Evolutionary conservation across 1,139 yeast species (phyloP).

Genomic region (Petasospora fabianii): DNA sequence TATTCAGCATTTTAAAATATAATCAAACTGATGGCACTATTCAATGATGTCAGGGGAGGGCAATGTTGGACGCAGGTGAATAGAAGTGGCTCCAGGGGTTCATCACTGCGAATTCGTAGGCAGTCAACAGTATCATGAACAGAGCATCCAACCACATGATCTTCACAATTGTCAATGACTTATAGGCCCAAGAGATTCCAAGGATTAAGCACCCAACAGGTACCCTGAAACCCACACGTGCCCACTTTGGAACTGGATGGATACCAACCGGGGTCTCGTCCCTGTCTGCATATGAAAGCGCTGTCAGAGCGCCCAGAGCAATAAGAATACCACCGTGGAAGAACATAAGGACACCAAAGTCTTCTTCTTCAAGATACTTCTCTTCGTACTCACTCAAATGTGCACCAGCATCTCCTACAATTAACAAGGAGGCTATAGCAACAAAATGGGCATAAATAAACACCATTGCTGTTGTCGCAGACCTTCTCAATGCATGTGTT

Average conservation of each 20-base stretch:
- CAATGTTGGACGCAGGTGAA: too few species aligned
- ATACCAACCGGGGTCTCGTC: conserved; percentile 14
- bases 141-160: conserved; percentile 23
- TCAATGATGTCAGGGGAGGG: too few species aligned
- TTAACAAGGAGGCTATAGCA: conserved; percentile 45
- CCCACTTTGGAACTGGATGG: conserved; percentile 14
- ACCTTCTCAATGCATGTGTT: conserved; percentile 52
- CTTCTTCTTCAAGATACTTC: conserved; percentile 16
- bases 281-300: conserved; percentile 18
- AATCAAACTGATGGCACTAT: too few species aligned
- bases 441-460: conserved; percentile 55
- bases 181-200: conserved; percentile 21
- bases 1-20: too few species aligned
- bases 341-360: conserved; percentile 20
- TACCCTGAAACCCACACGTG: conserved; percentile 21
- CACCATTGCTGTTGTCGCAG: conserved; percentile 41
- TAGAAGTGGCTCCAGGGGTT: conserved; percentile 14
- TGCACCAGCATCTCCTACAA: conserved; percentile 64
- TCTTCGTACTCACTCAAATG: conserved; percentile 35
- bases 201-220: conserved; percentile 22
- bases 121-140: conserved; percentile 14
- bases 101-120: conserved; percentile 20
- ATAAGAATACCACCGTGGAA: conserved; percentile 23
- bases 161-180: conserved; percentile 10
- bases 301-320: conserved; percentile 14